Evolutionary conservation across 176 grass and related monocot genomes (phyloP).

Genomic region (Oryza brachyantha): DNA sequence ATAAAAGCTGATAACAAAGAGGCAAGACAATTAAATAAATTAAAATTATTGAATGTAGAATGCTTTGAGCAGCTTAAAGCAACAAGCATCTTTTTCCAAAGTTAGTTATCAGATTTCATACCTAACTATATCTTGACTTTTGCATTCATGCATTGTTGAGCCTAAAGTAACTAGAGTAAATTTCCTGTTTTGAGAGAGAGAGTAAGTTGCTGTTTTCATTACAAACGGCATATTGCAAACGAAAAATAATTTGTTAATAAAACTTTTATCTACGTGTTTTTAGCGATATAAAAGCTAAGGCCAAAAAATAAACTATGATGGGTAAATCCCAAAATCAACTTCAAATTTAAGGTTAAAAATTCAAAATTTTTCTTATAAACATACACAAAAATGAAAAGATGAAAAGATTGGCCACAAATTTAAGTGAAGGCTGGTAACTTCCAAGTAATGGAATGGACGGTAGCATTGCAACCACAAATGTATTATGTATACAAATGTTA

Average conservation of each 20-base stretch:
- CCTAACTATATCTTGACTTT: constrained; percentile 4
- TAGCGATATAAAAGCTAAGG: too few species aligned
- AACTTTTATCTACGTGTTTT: too few species aligned
- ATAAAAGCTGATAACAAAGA: neutral
- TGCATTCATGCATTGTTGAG: neutral
- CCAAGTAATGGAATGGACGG: too few species aligned
- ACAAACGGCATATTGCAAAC: too few species aligned
- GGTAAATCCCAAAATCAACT: too few species aligned
- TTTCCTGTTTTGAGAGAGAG: neutral
- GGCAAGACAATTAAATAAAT: neutral
- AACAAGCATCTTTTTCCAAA: constrained; percentile 11
- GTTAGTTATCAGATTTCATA: constrained; percentile 27
- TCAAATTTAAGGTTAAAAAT: too few species aligned
- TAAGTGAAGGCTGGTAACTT: neutral
- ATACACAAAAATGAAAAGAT: too few species aligned
- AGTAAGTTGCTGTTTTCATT: neutral
- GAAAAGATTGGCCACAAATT: neutral
- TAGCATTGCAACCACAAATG: too few species aligned
- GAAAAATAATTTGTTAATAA: too few species aligned
- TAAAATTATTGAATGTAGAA: neutral
- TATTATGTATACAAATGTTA: too few species aligned
- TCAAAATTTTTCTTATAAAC: too few species aligned
- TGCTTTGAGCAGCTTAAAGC: constrained; percentile 25
- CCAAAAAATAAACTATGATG: too few species aligned
- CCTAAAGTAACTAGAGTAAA: constrained; percentile 22